Base-by-base conservation (phyloP, 176 grass and related monocot species). In the Avena sativa region DNA sequence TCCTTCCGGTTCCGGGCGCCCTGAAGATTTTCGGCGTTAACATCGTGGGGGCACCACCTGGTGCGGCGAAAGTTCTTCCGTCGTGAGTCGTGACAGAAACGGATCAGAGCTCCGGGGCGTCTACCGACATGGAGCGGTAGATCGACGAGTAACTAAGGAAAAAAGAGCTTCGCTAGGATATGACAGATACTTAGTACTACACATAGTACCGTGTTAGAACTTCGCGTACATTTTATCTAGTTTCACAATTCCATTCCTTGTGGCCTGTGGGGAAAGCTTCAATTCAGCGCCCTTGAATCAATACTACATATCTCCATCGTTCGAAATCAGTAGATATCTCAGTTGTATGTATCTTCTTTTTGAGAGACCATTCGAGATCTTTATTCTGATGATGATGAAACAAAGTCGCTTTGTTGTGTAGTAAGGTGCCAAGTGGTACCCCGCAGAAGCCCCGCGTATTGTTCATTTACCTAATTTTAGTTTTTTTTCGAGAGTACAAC, bases 1-100 rank as follows among this genome's bases (percentile, higher is more conserved):
- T 43, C 40, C 40, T 43, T 43, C 40, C 40, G 40, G 40, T 43
- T 43, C 40, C 46, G 1, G 13, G 48, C 9, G 14, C 13, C 10
- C 7, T 87, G 47, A 81, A 53, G 40, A 76, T 90, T 52, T 91
- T 84, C 3, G 81, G 89, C 19, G 6, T 87, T 9, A 60, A 83
- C 74, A 52, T 90, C 32, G 47, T 4, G 53, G 46, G 44, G 12
- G 2, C 79, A 9, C 70, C 40, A 38, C 70, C 4, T 12, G 46
- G 46, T 48, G 46, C 70, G 0, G 23, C 23, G 38, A 64, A 19
- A 46, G 40, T 43, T 43, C 23, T 19, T 62, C 53, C 9, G 12
- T 53, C 26, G 58, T 56, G 30, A 65, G 12, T 53, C 26, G 58
- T 56, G 30, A 65, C 20, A 16, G 16, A 56, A 30, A 44, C 58